phyloP scores from a whole-genome alignment of 768 basidiomycete genomes.

The Cantharellus cinnabarinus region DNA sequence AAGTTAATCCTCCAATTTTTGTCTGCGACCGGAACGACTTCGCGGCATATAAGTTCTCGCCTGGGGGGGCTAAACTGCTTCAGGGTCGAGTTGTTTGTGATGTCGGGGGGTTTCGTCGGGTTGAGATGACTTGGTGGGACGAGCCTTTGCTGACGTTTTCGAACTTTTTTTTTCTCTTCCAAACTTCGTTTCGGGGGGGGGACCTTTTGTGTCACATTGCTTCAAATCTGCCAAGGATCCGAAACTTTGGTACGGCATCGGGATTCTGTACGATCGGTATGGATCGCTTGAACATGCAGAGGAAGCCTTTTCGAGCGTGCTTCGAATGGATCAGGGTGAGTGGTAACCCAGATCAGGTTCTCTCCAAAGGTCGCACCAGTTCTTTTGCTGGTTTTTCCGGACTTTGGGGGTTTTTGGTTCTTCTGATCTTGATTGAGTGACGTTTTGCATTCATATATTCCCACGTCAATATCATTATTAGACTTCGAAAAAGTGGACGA shows the following conservation, averaged over 20 bases:
- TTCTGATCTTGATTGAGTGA: neutral
- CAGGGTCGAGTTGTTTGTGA: too few species aligned
- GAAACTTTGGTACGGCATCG: constrained; percentile 98
- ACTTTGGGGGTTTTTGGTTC: constrained; percentile 5
- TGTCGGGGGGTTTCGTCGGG: too few species aligned
- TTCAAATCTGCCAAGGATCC: constrained; percentile 41
- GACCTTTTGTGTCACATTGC: too few species aligned
- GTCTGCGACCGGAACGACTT: too few species aligned
- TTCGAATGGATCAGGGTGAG: constrained; percentile 90
- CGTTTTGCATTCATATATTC: neutral
- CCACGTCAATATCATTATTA: constrained; percentile 13
- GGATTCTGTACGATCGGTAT: constrained; percentile 95
- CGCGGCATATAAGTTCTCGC: too few species aligned
- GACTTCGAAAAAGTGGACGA: constrained; percentile 99
- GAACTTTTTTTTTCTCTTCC: too few species aligned
- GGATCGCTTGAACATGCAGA: constrained; percentile 97
- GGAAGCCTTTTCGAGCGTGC: constrained; percentile 90
- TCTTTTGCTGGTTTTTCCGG: constrained; percentile 1
- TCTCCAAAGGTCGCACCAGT: neutral
- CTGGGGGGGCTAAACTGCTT: too few species aligned
- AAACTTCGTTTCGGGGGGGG: too few species aligned
- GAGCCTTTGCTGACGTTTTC: too few species aligned
- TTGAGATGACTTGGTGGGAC: too few species aligned
- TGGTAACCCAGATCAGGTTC: constrained; percentile 1
- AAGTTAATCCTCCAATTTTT: constrained; percentile 5